Conservation (phyloP, 208 protist genomes). For the Tritrichomonas musculus region DNA sequence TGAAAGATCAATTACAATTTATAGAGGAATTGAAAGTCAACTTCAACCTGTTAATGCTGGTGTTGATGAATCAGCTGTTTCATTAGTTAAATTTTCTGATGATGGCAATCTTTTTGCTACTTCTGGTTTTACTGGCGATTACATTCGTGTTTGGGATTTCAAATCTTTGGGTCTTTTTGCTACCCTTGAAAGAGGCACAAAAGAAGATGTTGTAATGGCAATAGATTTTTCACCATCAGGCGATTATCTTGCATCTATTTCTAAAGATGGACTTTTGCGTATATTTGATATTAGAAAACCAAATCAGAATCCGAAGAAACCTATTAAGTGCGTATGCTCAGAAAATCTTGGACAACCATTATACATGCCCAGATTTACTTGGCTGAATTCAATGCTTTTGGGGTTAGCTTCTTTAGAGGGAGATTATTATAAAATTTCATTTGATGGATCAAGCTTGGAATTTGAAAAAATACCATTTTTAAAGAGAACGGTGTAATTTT, state of each 20-base stretch:
- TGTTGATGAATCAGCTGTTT: neutral
- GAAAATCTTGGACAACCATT: neutral
- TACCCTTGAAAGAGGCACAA: neutral
- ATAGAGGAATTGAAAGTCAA: neutral
- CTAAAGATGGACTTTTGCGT: neutral
- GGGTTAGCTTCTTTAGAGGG: neutral
- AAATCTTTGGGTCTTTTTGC: no score
- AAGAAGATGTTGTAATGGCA: neutral
- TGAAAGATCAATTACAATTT: neutral
- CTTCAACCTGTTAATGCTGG: neutral
- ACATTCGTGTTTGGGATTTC: neutral
- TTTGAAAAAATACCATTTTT: no score
- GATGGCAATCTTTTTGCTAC: neutral
- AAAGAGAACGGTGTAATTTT: no score
- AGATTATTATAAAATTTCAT: neutral
- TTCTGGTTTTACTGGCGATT: neutral
- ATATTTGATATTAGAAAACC: neutral
- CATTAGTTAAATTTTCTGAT: neutral
- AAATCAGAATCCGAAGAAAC: neutral
- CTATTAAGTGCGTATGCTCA: neutral
- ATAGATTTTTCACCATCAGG: neutral
- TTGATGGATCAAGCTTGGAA: neutral
- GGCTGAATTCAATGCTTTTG: neutral
- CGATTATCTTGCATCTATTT: neutral
- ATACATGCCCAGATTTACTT: neutral